Evolutionary conservation across 2,329 filamentous ascomycete genomes (phyloP).

Genomic region (Plenodomus tracheiphilus): DNA sequence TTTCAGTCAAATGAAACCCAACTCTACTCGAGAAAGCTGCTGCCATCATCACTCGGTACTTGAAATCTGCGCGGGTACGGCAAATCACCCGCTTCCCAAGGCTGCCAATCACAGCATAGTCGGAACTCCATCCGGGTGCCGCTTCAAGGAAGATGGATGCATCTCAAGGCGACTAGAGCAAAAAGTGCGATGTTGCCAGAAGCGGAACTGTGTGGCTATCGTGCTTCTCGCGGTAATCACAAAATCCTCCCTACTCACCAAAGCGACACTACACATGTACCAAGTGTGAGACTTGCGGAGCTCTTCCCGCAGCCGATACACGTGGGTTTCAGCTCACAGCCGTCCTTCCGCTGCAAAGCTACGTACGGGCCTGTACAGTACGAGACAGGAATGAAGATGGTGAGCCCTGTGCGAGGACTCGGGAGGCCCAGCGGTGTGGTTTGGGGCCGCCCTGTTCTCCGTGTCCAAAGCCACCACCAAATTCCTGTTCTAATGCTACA

Average conservation of each 20-base stretch:
- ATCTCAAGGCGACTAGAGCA: conserved; percentile 14
- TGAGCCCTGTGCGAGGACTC: conserved; percentile 28
- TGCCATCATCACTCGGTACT: not conserved
- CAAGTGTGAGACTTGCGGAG: not conserved
- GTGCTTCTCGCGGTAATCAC: conserved; percentile 40
- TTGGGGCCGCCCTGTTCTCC: conserved; percentile 25
- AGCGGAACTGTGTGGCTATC: conserved; percentile 21
- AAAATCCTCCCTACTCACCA: conserved; percentile 3
- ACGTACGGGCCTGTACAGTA: conserved; percentile 10
- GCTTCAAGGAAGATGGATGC: conserved; percentile 19
- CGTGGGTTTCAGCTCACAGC: conserved; percentile 13
- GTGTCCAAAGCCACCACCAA: conserved; percentile 20
- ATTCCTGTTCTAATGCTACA: conserved; percentile 3
- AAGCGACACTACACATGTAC: too few relatives aligned
- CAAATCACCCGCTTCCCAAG: conserved; percentile 10
- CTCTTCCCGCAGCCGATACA: conserved; percentile 11
- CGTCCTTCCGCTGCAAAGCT: conserved; percentile 9
- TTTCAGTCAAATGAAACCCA: not conserved
- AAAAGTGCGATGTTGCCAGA: conserved; percentile 12
- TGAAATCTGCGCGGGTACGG: conserved; percentile 7
- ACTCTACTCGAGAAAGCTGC: not conserved
- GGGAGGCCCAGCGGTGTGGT: conserved; percentile 36
- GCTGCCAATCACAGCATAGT: conserved; percentile 26
- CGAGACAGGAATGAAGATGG: conserved; percentile 23
- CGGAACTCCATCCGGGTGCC: conserved; percentile 14